Evolutionary conservation across 179 eudicot species (phyloP).

Genomic region (Silene coronaria): DNA sequence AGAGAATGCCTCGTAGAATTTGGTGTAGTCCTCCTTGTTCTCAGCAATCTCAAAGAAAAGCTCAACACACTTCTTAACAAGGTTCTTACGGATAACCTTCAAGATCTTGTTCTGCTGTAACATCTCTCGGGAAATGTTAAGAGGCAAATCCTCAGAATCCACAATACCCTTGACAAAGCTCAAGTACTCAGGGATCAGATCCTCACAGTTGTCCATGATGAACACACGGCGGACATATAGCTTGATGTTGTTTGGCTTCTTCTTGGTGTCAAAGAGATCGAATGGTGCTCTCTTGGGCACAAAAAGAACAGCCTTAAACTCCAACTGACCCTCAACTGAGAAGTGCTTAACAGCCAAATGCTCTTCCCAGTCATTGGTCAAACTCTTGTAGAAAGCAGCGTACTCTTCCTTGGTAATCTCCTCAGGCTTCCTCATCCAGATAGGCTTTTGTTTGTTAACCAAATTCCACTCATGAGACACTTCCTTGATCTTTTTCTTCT

Average conservation of each 20-base stretch:
- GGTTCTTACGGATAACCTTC: constrained; percentile 77
- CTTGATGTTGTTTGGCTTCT: constrained; percentile 86
- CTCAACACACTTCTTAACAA: constrained; percentile 82
- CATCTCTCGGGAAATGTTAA: constrained; percentile 74
- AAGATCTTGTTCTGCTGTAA: constrained; percentile 83
- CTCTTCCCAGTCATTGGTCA: constrained; percentile 85
- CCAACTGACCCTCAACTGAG: constrained; percentile 83
- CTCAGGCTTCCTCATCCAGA: constrained; percentile 90
- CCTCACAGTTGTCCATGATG: constrained; percentile 93
- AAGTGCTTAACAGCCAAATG: constrained; percentile 83
- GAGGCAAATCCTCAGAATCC: constrained; percentile 77
- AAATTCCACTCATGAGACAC: constrained; percentile 65
- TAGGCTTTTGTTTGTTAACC: constrained; percentile 76
- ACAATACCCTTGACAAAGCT: constrained; percentile 86
- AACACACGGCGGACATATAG: constrained; percentile 86
- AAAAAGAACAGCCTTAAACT: constrained; percentile 75
- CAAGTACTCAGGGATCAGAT: constrained; percentile 71
- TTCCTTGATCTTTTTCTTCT: constrained; percentile 78
- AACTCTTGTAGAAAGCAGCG: constrained; percentile 82
- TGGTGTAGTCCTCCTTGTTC: constrained; percentile 54
- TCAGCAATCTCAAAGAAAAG: constrained; percentile 83
- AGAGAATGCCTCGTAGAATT: constrained; percentile 47
- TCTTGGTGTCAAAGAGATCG: constrained; percentile 74
- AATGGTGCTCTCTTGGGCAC: constrained; percentile 84
- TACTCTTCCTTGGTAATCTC: constrained; percentile 78